Base-by-base conservation (phyloP, 2,329 filamentous ascomycete genomes). In the Monilinia fructicola region DNA sequence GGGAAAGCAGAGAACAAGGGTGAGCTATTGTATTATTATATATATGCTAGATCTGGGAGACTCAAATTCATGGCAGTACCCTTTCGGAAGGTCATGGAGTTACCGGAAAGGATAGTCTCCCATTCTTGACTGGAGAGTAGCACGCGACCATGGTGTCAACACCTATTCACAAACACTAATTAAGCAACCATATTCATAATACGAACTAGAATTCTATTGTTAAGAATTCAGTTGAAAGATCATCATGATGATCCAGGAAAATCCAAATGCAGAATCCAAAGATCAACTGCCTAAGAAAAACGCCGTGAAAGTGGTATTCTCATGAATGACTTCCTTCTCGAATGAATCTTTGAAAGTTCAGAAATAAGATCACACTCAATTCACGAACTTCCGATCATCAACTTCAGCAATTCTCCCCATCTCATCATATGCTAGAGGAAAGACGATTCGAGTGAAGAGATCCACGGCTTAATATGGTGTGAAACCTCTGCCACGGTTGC, bases 401-500 rank as follows among this genome's bases (percentile, higher is more conserved):
- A 42, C 40, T 46, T 46, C 62, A 56, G 50, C 52, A 31, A 44
- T 28, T 40, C 38, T 46, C 40, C 38, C 42, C 59, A 35, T 64
- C 42, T 54, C 21, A 50, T 64, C 58, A 48, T 56, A 48, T 38
- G 58, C 21, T 60, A 50, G 44, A 60, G 58, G 23, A 23, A 23
- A 60, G 44, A 23, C 23, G 16, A 55, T 46, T 35, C 35, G 14
- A 26, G 54, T n/a, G 18, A 50, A 59, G 67, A 11, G n/a, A 26
- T 23, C 5, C 21, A 10, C 26, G 26, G 4, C 42, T 77, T 83
- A 90, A 78, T 90, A 90, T 67, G 88, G 88, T 66, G 83, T 78
- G 76, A 81, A 90, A 69, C 87, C 87, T 73, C 87, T 83, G 66
- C 84, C 79, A 64, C 82, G 78, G 72, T 42, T 68, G 10, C 89